Base-by-base conservation (phyloP, 768 basidiomycete species). In the Sarcodon sp. region DNA sequence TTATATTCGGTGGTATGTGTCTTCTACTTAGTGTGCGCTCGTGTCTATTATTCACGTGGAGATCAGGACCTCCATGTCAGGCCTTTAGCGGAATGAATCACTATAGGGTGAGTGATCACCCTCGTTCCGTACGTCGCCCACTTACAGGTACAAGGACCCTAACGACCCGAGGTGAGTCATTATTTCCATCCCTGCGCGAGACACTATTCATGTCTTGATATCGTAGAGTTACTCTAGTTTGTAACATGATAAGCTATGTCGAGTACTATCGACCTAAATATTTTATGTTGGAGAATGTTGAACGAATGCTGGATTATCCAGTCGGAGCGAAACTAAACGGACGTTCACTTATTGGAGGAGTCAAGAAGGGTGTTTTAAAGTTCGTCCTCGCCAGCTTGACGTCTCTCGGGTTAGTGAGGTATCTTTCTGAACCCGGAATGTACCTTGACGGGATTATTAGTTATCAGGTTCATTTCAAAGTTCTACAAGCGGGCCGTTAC, bases 251-350 rank as follows among this genome's bases (percentile, higher is more conserved):
- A 7, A 76, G 76, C 18, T 81, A 73, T 50, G 77, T 78, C 11
- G 84, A 87, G 55, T 67, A 73, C 45, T 85, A 80, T 52, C 61
- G 71, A 39, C 80, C 83, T 0, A 60, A 63, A 18, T 84, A 76
- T 51, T 73, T 87, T 50, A 69, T 87, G 0, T 64, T 88, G 16
- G 85, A 88, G 57, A 88, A 88, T 60, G 85, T 88, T 2, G 58
- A 59, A 8, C 85, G 86, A 0, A 59, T 87, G 6, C 57, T 86
- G 1, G 61, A 60, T 31, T 71, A 76, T 59, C 69, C 64, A 0
- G 66, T 83, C 7, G 63, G 68, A 52, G 68, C 68, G n/a, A 56
- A 53, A 47, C 54, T 49, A 62, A 61, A 34, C 49, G 61, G 35
- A 35, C 54, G n/a, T 50, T 65, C 45, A 45, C 66, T 55, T 57